These are phyloP conservation scores for Bipolaris cookei DNA, from an alignment of 2,329 filamentous ascomycete species.

Conservation along the genomic window DNA sequence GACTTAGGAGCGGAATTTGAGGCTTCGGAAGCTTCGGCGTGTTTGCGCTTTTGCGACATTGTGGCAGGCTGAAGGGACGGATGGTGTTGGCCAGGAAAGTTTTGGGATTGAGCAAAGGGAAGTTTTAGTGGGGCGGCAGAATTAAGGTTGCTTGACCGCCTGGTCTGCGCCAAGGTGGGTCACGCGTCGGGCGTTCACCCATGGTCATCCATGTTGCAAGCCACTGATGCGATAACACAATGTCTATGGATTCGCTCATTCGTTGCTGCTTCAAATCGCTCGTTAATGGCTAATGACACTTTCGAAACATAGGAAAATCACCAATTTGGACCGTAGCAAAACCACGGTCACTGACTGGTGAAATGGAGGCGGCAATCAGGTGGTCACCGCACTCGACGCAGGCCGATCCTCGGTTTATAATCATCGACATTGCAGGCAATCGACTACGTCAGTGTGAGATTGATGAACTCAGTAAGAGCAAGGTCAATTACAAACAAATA, in stretches of 20 bases:
- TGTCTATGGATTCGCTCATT: neutral
- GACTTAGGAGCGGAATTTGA: conserved; percentile 16
- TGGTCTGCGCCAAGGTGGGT: conserved; percentile 26
- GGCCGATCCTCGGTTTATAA: conserved; percentile 63
- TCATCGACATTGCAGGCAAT: conserved; percentile 66
- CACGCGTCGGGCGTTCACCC: conserved; percentile 31
- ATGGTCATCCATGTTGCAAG: neutral
- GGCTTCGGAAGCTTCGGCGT: conserved; percentile 27
- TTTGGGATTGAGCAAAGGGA: conserved; percentile 16
- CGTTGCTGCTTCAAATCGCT: neutral
- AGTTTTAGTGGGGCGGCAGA: conserved; percentile 45
- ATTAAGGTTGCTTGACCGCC: conserved; percentile 26
- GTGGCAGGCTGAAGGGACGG: conserved; percentile 6
- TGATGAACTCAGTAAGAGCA: conserved; percentile 42
- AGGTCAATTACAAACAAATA: conserved; percentile 60
- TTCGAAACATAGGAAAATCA: neutral
- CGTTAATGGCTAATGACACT: neutral
- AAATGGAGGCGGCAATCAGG: conserved; percentile 67
- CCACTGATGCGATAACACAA: neutral
- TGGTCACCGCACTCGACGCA: conserved; percentile 66
- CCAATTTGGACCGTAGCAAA: conserved; percentile 1
- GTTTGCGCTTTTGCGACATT: conserved; percentile 49
- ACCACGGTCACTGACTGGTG: conserved; percentile 21
- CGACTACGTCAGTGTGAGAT: conserved; percentile 65
- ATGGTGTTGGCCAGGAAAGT: conserved; percentile 10